Base-by-base conservation (phyloP, 768 basidiomycete genomes). In the Crucibulum laeve region DNA sequence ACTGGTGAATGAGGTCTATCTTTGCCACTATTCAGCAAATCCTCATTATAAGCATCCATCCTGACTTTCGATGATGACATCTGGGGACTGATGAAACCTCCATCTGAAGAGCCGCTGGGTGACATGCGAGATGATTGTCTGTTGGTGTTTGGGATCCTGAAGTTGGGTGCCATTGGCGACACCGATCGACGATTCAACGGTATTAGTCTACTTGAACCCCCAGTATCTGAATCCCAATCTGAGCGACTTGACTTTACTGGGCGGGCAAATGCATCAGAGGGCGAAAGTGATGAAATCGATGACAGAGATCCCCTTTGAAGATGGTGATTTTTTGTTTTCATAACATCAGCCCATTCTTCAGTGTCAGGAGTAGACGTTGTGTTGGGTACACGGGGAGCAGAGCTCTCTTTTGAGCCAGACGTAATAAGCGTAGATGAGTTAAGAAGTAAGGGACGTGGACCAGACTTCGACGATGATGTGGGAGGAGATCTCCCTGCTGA, bases 111-210 rank as follows among this genome's bases (percentile, higher is more conserved):
- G 26, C 62, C 60, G 0, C 56, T 55, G 1, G 72, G 70, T 4
- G 74, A 74, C 2, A 64, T 55, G 34, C 67, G 60, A 8, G 72
- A 65, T 19, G 61, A 54, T 36, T 21, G 34, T n/a, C 65, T 64
- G 28, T 66, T 66, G 59, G 60, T 53, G 45, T 53, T 62, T 23
- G 60, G 57, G 15, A 66, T 57, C 44, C 72, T 68, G 45, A 69
- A 77, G 11, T 61, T 64, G 24, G 79, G 69, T 14, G 85, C 84
- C 80, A 87, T 82, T 3, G 87, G 84, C 3, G 87, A 88, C 4
- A 86, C 59, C 10, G 81, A 79, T 48, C 74, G 74, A 24, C 86
- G 77, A 55, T 85, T 83, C 39, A 89, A 54, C 19, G 77, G 75
- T 11, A 90, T 71, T 38, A 71, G 62, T 39, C 84, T 73, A 55